Percentiles rank a stretch among this genome's conserved stretches.
Conservation (phyloP, 306 rosid species). For the barrel medic (Medicago truncatula) region DNA sequence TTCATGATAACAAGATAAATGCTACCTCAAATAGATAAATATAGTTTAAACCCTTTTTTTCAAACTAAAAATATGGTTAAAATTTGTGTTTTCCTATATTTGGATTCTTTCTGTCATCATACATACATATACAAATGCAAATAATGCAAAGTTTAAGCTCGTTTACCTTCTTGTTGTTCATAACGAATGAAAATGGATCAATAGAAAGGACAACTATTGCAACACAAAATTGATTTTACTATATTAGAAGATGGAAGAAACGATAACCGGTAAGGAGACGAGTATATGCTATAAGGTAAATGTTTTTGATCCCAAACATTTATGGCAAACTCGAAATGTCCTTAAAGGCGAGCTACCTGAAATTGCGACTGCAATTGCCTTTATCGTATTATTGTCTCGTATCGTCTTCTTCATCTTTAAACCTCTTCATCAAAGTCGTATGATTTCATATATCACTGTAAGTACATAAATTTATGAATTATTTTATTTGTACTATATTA, state of each 20-base stretch:
- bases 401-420: too few species aligned
- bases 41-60: too few species aligned
- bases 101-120: too few species aligned
- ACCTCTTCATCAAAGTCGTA: not conserved
- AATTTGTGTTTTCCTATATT: not conserved
- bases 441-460: not conserved
- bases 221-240: too few species aligned
- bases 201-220: too few species aligned
- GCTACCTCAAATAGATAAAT: not conserved
- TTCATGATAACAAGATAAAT: too few species aligned
- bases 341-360: not conserved
- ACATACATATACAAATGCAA: too few species aligned
- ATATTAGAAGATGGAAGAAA: too few species aligned
- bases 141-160: too few species aligned
- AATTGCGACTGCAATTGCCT: not conserved
- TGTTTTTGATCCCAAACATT: not conserved
- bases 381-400: not conserved
- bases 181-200: too few species aligned
- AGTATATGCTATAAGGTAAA: not conserved
- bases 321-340: not conserved
- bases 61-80: not conserved
- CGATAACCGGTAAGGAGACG: fast-evolving
- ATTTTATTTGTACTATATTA: too few species aligned
- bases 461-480: not conserved
- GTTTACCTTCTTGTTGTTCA: too few species aligned